Evolutionary conservation across 805 yeast species (phyloP).

Genomic region (Grigorovia humatica): DNA sequence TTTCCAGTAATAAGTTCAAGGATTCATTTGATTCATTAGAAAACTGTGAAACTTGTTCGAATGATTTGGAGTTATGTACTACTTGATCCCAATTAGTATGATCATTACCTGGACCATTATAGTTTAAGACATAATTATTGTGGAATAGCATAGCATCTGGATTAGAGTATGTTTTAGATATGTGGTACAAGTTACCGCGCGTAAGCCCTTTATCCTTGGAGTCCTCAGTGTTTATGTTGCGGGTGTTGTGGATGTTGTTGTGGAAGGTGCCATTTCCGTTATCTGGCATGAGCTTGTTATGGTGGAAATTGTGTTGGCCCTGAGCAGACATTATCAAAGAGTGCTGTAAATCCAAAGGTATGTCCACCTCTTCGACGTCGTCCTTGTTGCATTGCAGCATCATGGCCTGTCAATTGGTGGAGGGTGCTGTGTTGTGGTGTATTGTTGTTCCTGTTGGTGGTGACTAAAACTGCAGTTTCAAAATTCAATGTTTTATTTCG

Average conservation of each 20-base stretch:
- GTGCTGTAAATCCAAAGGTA: constrained; percentile 20
- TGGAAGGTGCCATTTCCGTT: background rate
- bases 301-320: background rate
- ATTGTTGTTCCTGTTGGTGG: too few relatives aligned
- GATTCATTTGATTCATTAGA: constrained; percentile 23
- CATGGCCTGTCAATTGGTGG: background rate
- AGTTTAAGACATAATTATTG: background rate
- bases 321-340: constrained; percentile 7
- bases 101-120: background rate
- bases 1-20: constrained; percentile 30
- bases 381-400: background rate
- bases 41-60: constrained; percentile 4
- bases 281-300: background rate
- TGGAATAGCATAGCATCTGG: background rate
- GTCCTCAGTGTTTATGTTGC: background rate
- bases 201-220: background rate
- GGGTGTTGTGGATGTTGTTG: background rate
- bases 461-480: too few relatives aligned
- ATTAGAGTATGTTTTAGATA: background rate
- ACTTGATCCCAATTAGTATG: background rate
- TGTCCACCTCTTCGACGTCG: constrained; percentile 18
- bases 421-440: too few relatives aligned
- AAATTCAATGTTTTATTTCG: too few relatives aligned
- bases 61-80: constrained; percentile 4
- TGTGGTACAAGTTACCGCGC: background rate